Evolutionary conservation across 2,329 filamentous ascomycete genomes (phyloP).

Genomic region (Xylaria sp.): DNA sequence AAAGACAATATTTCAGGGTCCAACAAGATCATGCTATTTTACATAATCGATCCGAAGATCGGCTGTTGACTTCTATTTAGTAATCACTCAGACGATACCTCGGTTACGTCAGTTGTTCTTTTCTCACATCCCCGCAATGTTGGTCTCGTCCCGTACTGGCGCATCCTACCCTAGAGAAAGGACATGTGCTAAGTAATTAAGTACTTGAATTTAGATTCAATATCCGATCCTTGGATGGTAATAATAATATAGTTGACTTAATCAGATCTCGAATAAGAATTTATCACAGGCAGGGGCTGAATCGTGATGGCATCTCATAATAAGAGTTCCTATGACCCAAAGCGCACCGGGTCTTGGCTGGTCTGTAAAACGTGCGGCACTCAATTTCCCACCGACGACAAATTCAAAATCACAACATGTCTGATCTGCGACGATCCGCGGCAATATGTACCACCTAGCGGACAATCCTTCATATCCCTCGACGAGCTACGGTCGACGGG

Average conservation of each 20-base stretch:
- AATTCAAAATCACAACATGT: slow-evolving; percentile 63
- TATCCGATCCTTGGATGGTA: neutral
- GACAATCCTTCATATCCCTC: slow-evolving; percentile 74
- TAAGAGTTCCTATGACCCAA: slow-evolving; percentile 39
- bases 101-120: neutral
- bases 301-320: slow-evolving; percentile 25
- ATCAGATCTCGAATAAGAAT: neutral
- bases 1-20: neutral
- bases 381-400: slow-evolving; percentile 68
- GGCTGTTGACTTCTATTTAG: neutral
- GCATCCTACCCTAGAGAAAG: slow-evolving; percentile 14
- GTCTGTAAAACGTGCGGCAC: slow-evolving; percentile 77
- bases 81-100: neutral
- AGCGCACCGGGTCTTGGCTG: slow-evolving; percentile 52
- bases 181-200: too few species aligned
- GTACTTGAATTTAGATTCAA: neutral
- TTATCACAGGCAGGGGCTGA: neutral
- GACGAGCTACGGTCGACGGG: slow-evolving; percentile 52
- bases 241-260: neutral
- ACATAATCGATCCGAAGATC: slow-evolving; percentile 17
- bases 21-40: slow-evolving; percentile 1
- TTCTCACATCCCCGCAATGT: too few species aligned
- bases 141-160: neutral
- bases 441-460: slow-evolving; percentile 72
- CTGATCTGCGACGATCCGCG: slow-evolving; percentile 79